Conservation (phyloP, 2,329 filamentous ascomycete genomes). For the Fonsecaea multimorphosa region DNA sequence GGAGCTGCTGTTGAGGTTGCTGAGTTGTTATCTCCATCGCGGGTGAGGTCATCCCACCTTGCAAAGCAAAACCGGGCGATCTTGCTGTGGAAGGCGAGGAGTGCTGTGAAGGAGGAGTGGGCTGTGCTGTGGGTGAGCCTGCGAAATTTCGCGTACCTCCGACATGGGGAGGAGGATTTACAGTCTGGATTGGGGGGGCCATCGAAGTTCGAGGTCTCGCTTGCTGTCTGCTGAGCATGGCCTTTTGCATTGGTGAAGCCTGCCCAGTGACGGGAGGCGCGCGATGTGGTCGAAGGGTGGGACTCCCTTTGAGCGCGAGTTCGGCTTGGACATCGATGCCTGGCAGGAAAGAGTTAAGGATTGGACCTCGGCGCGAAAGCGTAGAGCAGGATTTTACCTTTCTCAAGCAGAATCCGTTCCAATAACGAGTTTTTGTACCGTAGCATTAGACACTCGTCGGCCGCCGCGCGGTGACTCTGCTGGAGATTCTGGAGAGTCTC, state of each 20-base stretch:
- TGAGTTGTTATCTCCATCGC: slow-evolving; percentile 62
- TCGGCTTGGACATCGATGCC: slow-evolving; percentile 98
- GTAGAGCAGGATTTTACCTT: slow-evolving; percentile 65
- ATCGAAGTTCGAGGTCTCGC: slow-evolving; percentile 45
- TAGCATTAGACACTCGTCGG: slow-evolving; percentile 97
- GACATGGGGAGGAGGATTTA: slow-evolving; percentile 47
- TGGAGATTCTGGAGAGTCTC: slow-evolving; percentile 91
- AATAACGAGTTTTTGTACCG: slow-evolving; percentile 97
- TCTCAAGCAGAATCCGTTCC: slow-evolving; percentile 93
- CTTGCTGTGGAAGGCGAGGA: slow-evolving; percentile 69
- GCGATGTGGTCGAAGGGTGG: slow-evolving; percentile 65
- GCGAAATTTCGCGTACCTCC: slow-evolving; percentile 36
- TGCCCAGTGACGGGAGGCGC: slow-evolving; percentile 71
- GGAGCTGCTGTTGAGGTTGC: slow-evolving; percentile 53
- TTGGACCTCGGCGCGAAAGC: background rate
- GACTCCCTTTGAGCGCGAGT: slow-evolving; percentile 88
- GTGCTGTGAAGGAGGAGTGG: slow-evolving; percentile 80
- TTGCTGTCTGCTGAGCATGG: slow-evolving; percentile 76
- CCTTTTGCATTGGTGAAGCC: slow-evolving; percentile 77
- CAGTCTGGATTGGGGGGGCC: slow-evolving; percentile 41
- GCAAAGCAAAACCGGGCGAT: slow-evolving; percentile 66
- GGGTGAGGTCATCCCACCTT: slow-evolving; percentile 67
- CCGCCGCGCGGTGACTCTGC: slow-evolving; percentile 89
- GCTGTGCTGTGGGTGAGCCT: slow-evolving; percentile 56
- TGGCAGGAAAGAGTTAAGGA: slow-evolving; percentile 45